phyloP scores from a whole-genome alignment of 2,329 filamentous ascomycete genomes.

The Cercospora sojina region DNA sequence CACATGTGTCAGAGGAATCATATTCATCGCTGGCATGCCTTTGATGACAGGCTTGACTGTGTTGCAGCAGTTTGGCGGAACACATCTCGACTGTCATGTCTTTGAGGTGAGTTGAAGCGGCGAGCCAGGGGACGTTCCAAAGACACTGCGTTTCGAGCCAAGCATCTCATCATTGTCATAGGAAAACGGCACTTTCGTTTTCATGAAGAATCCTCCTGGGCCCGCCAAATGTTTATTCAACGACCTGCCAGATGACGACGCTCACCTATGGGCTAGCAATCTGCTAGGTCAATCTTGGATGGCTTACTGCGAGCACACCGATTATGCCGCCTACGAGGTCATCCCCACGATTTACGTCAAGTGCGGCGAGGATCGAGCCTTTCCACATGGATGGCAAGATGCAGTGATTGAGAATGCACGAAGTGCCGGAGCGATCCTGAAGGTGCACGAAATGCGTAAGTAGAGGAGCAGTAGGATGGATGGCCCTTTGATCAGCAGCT shows the following conservation, averaged over 20 bases:
- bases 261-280: neutral
- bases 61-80: slow-evolving; percentile 15
- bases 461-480: neutral
- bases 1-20: slow-evolving; percentile 21
- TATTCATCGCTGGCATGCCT: slow-evolving; percentile 19
- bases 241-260: neutral
- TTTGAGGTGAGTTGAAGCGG: neutral
- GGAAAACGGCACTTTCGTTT: neutral
- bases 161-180: neutral
- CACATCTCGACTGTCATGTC: slow-evolving; percentile 11
- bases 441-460: neutral
- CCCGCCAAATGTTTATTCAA: neutral
- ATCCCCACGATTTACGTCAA: slow-evolving; percentile 9
- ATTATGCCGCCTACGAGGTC: slow-evolving; percentile 13
- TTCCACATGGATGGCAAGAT: slow-evolving; percentile 2
- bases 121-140: neutral
- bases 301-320: slow-evolving; percentile 12
- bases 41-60: slow-evolving; percentile 12
- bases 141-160: neutral
- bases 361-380: slow-evolving; percentile 14
- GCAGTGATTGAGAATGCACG: neutral
- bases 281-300: slow-evolving; percentile 7
- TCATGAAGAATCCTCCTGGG: neutral
- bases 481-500: neutral
- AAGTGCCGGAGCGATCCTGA: neutral